Evolutionary conservation across 305 asterid genomes (phyloP).

Genomic region (Rubia tinctorum): DNA sequence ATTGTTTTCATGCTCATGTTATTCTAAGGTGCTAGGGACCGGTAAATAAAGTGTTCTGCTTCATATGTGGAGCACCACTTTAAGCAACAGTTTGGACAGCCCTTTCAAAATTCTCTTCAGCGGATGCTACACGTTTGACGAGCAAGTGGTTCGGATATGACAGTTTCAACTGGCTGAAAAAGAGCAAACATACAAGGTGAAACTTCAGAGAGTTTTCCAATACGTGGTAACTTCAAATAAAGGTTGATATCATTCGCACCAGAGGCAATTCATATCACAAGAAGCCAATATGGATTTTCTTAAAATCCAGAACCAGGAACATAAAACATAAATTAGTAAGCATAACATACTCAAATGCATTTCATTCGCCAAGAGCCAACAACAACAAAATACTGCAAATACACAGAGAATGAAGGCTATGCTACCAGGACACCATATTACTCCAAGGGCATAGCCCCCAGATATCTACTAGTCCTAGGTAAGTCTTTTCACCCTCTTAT

Average conservation of each 20-base stretch:
- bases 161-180: constrained; percentile 87
- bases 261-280: background rate
- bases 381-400: too few species aligned
- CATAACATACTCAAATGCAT: background rate
- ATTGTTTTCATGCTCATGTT: background rate
- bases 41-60: background rate
- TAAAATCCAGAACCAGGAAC: background rate
- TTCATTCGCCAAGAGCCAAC: background rate
- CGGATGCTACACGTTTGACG: constrained; percentile 56
- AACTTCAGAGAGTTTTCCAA: constrained; percentile 2
- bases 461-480: background rate
- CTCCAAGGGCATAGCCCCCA: background rate
- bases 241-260: background rate
- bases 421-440: too few species aligned
- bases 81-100: constrained; percentile 76
- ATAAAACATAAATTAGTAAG: background rate
- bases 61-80: constrained; percentile 10
- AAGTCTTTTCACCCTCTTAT: background rate
- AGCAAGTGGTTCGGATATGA: constrained; percentile 86
- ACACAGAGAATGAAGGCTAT: too few species aligned
- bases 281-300: background rate
- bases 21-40: background rate
- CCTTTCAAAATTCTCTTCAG: constrained; percentile 84
- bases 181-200: constrained; percentile 10
- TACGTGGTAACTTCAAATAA: background rate